Evolutionary conservation across 108 stramenopile species (phyloP), one percentile per base, ranked within the genome.

Genomic region (Skeletonema marinoi): DNA sequence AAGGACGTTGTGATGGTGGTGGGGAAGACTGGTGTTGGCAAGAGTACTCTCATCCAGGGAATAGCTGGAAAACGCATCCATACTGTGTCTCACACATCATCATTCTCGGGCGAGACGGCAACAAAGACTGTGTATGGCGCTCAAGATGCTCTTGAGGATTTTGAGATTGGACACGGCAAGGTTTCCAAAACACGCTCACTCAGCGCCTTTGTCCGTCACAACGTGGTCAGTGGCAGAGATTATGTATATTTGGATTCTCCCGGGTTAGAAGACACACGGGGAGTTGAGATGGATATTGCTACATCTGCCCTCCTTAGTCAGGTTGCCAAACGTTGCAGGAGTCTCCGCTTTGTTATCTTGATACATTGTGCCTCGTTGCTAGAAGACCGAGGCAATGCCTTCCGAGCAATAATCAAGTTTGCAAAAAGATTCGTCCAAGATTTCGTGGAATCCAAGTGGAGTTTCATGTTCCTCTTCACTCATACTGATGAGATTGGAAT

Each of bases 401-500:
- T 87, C 41, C 68, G 86, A 12, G 73, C 82, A 25, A 73, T 89
- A 16, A 63, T 89, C 48, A 85, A 81, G 74, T 82, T 89, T 68
- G 82, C 78, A 29, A 82, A 75, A 21, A 66, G 67, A 12, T 89
- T 89, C 65, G 84, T 84, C 13, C 21, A 50, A 30, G 86, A 87
- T 64, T 89, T 89, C 64, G 73, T 67, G 2, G 65, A 82, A 41
- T 71, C 74, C 21, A 85, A 87, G 46, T 70, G 30, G 32, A 70
- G 81, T 59, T 89, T 89, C 85, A 77, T 80, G 75, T 87, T 89
- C 64, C 75, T 89, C 21, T 89, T 89, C 36, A 75, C 85, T 7
- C 88, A 89, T 48, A 79, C 82, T 16, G 68, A 80, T 66, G 86
- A 85, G 60, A 77, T 84, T 36, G 77, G 67, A 42, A 74, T 80